Evolutionary conservation across 2,329 filamentous ascomycete species (phyloP), one percentile per base, ranked within the genome.

Genomic region (Meredithiella fracta): DNA sequence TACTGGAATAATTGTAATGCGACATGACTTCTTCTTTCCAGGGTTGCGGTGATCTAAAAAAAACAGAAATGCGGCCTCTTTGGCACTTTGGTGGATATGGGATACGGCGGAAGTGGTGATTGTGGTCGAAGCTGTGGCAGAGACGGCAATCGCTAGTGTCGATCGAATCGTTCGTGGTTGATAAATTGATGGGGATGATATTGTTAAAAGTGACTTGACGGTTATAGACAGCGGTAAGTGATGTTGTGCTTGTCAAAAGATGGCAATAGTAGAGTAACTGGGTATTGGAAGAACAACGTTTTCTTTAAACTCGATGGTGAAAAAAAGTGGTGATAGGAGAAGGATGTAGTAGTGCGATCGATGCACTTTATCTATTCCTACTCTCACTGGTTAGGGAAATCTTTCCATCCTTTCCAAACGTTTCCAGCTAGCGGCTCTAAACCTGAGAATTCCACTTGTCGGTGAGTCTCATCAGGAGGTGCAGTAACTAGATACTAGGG

Each of bases 1-100:
- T 76, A 72, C 72, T 79, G 70, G 78, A 76, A 69, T 77, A 75
- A 76, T 80, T 86, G 80, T 86, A 86, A 76, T 77, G 73, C 74
- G 77, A 74, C 78, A 81, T 80, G 71, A 62, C 62, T 66, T 60
- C 62, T 60, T 65, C 62, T 67, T 50, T 53, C 50, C 51, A 56
- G 54, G 40, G 54, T 55, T 54, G 49, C 40, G 47, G 20, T 34
- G 40, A 47, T 15, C n/a, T 47, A 6, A n/a, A 31, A 44, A 9
- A 53, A 42, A 15, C n/a, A n/a, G 37, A 50, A 58, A 47, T 34
- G 54, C 34, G 54, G 54, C 51, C 54, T 59, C 54, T 56, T 53
- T 58, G 47, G 52, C 56, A 23, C 56, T 58, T 55, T 25, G 20
- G 25, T 29, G 20, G 20, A 38, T 25, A 37, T 14, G 25, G 2